Percentiles rank a stretch among this genome's conserved stretches.
phyloP scores from a whole-genome alignment of 2,329 filamentous ascomycete species.

The Colletotrichum aenigma region DNA sequence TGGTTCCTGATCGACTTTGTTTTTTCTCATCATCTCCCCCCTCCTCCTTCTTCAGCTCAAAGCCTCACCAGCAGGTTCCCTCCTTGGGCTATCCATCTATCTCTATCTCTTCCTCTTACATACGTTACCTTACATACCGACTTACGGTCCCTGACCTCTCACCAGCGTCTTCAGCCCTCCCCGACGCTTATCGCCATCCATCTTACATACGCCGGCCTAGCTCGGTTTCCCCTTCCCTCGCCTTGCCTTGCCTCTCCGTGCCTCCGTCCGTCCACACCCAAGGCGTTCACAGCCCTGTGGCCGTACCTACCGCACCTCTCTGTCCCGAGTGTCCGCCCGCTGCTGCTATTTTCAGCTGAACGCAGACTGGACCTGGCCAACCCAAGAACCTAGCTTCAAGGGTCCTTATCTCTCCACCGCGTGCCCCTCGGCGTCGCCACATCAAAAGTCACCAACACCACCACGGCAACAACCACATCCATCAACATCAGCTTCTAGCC shows the following conservation, averaged over 20 bases:
- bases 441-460: not conserved
- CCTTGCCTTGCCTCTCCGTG: not conserved
- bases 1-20: slow-evolving; percentile 1
- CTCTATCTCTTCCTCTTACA: not conserved
- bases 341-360: slow-evolving; percentile 20
- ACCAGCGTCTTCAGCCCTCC: not conserved
- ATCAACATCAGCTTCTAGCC: slow-evolving; percentile 3
- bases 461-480: not conserved
- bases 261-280: not conserved
- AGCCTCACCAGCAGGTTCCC: not conserved
- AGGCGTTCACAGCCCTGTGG: slow-evolving; percentile 13
- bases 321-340: not conserved
- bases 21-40: not conserved
- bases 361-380: not conserved
- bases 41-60: not conserved
- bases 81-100: not conserved
- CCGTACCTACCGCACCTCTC: not conserved
- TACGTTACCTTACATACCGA: not conserved
- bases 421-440: slow-evolving; percentile 17
- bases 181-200: not conserved
- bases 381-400: not conserved
- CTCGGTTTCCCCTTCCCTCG: not conserved
- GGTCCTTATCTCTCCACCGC: slow-evolving; percentile 18
- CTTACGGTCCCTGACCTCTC: not conserved
- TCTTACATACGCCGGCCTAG: not conserved